A percentile compares a stretch with the other conserved stretches of the same genome.
Conservation (phyloP, 2,329 filamentous ascomycete genomes). For the Neonectria punicea region DNA sequence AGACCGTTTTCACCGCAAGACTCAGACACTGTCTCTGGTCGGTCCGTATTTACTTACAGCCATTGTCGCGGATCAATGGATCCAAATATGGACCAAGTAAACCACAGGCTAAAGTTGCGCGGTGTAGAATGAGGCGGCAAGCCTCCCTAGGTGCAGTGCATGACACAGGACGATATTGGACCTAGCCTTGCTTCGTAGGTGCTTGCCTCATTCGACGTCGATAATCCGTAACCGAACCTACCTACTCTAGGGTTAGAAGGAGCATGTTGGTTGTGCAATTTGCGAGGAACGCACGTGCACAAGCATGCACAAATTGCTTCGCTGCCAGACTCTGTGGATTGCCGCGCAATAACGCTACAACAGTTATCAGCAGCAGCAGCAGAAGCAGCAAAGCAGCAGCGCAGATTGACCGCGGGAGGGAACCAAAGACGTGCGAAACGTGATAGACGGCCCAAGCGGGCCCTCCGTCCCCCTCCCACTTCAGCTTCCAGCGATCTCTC, state of each 20-base stretch:
- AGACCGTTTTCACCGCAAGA: neutral
- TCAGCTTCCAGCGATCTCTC: neutral
- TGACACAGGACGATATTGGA: neutral
- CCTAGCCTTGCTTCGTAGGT: neutral
- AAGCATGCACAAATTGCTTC: neutral
- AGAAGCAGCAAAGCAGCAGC: constrained; percentile 14
- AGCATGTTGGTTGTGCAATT: constrained; percentile 1
- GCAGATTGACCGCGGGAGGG: constrained; percentile 6
- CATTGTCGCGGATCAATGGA: neutral
- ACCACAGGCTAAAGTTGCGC: neutral
- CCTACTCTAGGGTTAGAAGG: neutral
- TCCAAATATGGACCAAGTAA: neutral
- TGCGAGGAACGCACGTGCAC: neutral
- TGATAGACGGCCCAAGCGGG: constrained; percentile 2
- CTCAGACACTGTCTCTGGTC: constrained; percentile 4
- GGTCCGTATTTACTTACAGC: neutral
- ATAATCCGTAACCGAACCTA: neutral
- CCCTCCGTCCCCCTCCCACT: neutral
- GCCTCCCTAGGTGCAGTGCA: neutral
- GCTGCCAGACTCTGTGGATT: constrained; percentile 26
- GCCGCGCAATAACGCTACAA: constrained; percentile 16
- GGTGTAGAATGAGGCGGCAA: neutral
- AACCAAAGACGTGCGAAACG: constrained; percentile 9
- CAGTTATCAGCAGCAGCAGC: constrained; percentile 8
- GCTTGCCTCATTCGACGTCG: neutral